These are phyloP conservation scores for Cicer yamashitae DNA, from an alignment of 306 rosid species.

Conservation along the genomic window DNA sequence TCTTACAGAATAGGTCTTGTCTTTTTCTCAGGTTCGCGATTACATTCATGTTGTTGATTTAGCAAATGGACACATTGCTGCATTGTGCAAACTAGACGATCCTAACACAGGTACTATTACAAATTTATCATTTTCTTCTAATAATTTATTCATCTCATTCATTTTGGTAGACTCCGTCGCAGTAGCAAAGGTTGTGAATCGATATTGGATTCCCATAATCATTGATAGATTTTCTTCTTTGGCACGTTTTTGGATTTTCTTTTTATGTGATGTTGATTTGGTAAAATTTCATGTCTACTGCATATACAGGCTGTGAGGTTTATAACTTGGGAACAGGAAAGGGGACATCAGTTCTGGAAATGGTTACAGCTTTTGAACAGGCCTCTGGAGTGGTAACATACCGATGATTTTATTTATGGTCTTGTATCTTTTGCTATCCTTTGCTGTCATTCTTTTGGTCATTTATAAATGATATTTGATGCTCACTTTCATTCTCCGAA, in stretches of 20 bases:
- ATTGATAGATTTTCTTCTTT: neutral
- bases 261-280: neutral
- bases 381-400: conserved; percentile 85
- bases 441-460: neutral
- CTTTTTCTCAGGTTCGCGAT: conserved; percentile 84
- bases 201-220: neutral
- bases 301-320: conserved; percentile 78
- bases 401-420: conserved; percentile 28
- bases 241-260: neutral
- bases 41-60: conserved; percentile 95
- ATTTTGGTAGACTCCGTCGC: neutral
- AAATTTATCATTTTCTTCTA: conserved; percentile 3
- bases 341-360: conserved; percentile 97
- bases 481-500: neutral
- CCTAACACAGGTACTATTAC: conserved; percentile 64
- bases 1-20: conserved; percentile 34
- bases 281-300: neutral
- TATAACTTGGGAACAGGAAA: conserved; percentile 97
- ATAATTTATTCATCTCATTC: neutral
- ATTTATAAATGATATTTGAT: neutral
- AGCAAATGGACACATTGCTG: conserved; percentile 98
- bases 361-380: conserved; percentile 88
- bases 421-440: neutral
- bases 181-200: conserved; percentile 12
- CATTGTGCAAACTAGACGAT: conserved; percentile 71